phyloP scores from a whole-genome alignment of 768 basidiomycete species.

The Macrolepiota fuliginosa region DNA sequence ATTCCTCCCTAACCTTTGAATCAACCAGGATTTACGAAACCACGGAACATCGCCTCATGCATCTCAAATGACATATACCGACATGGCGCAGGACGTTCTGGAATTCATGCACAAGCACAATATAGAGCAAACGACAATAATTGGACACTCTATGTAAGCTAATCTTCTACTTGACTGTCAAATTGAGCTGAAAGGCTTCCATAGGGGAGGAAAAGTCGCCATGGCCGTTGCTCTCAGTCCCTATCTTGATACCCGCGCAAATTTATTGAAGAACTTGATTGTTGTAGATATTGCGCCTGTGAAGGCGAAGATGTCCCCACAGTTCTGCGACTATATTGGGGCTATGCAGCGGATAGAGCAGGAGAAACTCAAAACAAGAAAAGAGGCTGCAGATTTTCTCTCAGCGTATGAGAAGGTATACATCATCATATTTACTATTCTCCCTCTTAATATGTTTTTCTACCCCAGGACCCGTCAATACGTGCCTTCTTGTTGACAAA shows the following conservation, averaged over 20 bases:
- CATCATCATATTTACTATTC: constrained; percentile 16
- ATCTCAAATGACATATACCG: constrained; percentile 66
- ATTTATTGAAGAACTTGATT: constrained; percentile 55
- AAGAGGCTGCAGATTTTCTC: constrained; percentile 72
- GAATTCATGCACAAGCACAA: constrained; percentile 58
- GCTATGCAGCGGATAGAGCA: constrained; percentile 70
- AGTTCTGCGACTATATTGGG: constrained; percentile 10
- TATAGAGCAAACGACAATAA: constrained; percentile 63
- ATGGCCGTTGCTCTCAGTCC: constrained; percentile 62
- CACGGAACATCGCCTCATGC: constrained; percentile 83
- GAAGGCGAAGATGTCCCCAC: constrained; percentile 53
- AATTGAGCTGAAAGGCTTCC: constrained; percentile 1
- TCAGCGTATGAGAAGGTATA: constrained; percentile 58
- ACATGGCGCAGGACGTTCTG: constrained; percentile 79
- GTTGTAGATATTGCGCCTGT: constrained; percentile 84
- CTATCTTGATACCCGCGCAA: constrained; percentile 33
- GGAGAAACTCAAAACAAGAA: constrained; percentile 51
- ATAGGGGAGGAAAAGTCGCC: constrained; percentile 85
- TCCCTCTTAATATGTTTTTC: neutral
- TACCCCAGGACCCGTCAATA: constrained; percentile 61
- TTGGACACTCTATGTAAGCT: constrained; percentile 89
- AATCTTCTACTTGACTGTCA: neutral
- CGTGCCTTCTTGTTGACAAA: constrained; percentile 90
- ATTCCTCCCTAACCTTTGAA: neutral
- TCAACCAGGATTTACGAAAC: constrained; percentile 68